Conservation (phyloP, 371 early-diverging fungal species). For the Mortierella sp. region DNA sequence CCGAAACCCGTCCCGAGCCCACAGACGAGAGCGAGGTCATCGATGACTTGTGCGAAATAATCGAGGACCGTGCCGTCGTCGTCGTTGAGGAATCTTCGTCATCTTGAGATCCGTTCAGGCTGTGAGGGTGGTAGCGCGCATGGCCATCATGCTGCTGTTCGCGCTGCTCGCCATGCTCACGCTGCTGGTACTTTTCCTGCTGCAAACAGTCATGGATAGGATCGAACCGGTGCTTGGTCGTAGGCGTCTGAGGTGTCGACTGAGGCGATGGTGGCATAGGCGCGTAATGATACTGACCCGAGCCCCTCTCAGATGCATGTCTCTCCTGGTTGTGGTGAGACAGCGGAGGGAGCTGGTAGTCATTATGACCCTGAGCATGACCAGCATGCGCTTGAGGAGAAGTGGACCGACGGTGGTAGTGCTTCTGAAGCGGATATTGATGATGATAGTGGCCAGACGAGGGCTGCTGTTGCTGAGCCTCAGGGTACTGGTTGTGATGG, state of each 20-base stretch:
- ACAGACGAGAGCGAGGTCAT: conserved; percentile 45
- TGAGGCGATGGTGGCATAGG: conserved; percentile 48
- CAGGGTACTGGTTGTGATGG: conserved; percentile 5
- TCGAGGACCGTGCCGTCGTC: conserved; percentile 22
- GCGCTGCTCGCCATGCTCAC: conserved; percentile 16
- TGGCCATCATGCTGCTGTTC: conserved; percentile 18
- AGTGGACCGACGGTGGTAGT: conserved; percentile 3
- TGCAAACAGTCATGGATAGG: conserved; percentile 55
- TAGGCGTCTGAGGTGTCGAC: conserved; percentile 55
- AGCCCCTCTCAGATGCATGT: conserved; percentile 15
- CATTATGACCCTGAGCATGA: conserved; percentile 21
- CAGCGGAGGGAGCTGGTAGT: conserved; percentile 35
- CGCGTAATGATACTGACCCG: conserved; percentile 5
- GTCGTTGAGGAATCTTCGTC: conserved; percentile 32
- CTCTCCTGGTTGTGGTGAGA: conserved; percentile 27
- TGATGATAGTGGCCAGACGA: conserved; percentile 13
- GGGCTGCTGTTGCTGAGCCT: conserved; percentile 12
- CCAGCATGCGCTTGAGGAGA: conserved; percentile 36
- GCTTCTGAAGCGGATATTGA: conserved; percentile 12
- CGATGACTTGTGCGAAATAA: conserved; percentile 35
- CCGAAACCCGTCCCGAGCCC: background rate
- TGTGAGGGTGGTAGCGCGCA: conserved; percentile 1
- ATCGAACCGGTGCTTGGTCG: conserved; percentile 49
- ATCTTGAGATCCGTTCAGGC: conserved; percentile 8
- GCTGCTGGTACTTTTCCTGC: conserved; percentile 43